Percentiles rank a stretch among this genome's conserved stretches.
Conservation (phyloP, 2,329 filamentous ascomycete genomes). For the Verticillium zaregamsianum region DNA sequence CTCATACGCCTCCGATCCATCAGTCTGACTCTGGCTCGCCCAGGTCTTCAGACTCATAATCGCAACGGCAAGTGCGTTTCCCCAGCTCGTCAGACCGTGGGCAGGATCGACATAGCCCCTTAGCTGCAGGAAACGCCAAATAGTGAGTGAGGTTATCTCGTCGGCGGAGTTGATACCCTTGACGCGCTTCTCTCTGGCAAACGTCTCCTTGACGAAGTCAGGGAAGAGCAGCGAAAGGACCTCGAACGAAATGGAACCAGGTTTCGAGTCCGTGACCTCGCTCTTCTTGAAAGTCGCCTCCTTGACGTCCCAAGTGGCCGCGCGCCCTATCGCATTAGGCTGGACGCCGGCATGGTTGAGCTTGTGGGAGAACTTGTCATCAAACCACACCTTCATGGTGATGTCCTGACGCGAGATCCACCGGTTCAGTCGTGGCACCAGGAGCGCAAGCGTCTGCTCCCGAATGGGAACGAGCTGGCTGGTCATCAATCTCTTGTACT, state of each 20-base stretch:
- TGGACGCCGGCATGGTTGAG: slow-evolving; percentile 56
- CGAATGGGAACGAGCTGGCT: slow-evolving; percentile 70
- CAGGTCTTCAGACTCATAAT: slow-evolving; percentile 58
- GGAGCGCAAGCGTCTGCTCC: slow-evolving; percentile 70
- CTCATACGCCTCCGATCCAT: slow-evolving; percentile 58
- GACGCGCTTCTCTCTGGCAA: slow-evolving; percentile 53
- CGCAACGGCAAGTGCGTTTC: slow-evolving; percentile 69
- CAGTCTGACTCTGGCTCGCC: slow-evolving; percentile 32
- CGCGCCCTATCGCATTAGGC: slow-evolving; percentile 42
- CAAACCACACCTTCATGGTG: slow-evolving; percentile 79
- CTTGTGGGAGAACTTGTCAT: slow-evolving; percentile 61
- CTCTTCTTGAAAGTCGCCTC: slow-evolving; percentile 43
- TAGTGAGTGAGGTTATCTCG: slow-evolving; percentile 65
- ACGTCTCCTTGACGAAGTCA: slow-evolving; percentile 66
- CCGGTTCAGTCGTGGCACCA: slow-evolving; percentile 75
- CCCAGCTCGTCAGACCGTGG: slow-evolving; percentile 81
- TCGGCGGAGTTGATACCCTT: slow-evolving; percentile 63
- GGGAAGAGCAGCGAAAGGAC: slow-evolving; percentile 65
- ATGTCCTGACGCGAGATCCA: slow-evolving; percentile 81
- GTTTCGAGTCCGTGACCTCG: slow-evolving; percentile 4
- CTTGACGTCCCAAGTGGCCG: slow-evolving; percentile 69
- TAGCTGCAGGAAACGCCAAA: slow-evolving; percentile 87
- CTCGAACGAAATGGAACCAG: slow-evolving; percentile 52
- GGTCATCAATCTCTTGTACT: slow-evolving; percentile 77
- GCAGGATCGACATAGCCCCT: slow-evolving; percentile 76